These are phyloP conservation scores for Dentipellis sp. DNA, from an alignment of 768 basidiomycete species.

Conservation along the genomic window DNA sequence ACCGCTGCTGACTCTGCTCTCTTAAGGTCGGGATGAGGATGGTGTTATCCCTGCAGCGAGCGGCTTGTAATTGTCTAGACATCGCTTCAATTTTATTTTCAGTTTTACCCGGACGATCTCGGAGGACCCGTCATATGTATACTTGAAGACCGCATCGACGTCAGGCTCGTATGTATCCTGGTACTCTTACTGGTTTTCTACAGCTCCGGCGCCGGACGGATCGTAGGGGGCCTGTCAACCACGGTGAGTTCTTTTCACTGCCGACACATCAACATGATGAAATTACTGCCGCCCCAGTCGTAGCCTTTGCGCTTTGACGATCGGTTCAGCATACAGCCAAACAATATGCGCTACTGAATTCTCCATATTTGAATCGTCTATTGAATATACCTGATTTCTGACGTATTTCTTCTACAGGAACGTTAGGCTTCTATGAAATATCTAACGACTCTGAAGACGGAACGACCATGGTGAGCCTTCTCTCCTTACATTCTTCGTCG, in stretches of 20 bases:
- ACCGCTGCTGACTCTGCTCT: not conserved
- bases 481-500: not conserved
- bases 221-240: not conserved
- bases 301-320: slow-evolving; percentile 15
- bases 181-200: not conserved
- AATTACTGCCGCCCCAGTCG: slow-evolving; percentile 15
- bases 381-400: not conserved
- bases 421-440: too few relatives aligned
- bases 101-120: slow-evolving; percentile 1
- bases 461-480: not conserved
- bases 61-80: slow-evolving; percentile 9
- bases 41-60: slow-evolving; percentile 44
- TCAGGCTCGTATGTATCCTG: too few relatives aligned
- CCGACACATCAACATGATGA: slow-evolving; percentile 6
- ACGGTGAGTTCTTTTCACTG: not conserved
- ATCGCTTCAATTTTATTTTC: slow-evolving; percentile 5
- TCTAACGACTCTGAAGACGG: not conserved
- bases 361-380: not conserved
- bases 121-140: not conserved
- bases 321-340: slow-evolving; percentile 16
- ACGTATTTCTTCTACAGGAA: not conserved
- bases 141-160: not conserved
- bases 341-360: slow-evolving; percentile 10
- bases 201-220: not conserved
- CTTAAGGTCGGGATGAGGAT: slow-evolving; percentile 66